Evolutionary conservation across 306 rosid genomes (phyloP), one percentile per base, ranked within the genome.

Genomic region (Cucumis sativus): DNA sequence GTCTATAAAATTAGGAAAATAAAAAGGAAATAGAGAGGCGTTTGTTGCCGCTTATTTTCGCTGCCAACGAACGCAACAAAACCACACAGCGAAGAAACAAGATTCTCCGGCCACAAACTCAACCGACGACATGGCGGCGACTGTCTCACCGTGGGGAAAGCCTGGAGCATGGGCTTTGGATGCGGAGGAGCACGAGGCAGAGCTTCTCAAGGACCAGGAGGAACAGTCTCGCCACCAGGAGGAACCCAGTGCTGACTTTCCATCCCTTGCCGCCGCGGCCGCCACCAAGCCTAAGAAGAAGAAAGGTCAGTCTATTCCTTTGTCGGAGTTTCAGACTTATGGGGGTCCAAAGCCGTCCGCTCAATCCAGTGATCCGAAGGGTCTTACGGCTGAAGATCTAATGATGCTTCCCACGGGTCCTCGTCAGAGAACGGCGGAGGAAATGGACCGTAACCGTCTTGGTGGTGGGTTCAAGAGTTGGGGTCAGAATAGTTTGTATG

Each of bases 141-240:
- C 97, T 4, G 84, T 85, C 60, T 87, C 97, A 85, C 88, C 93
- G 2, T 94, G 98, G 98, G 80, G 90, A 13, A 94, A 92, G 66
- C 97, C 98, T 12, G 95, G 97, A n/a, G 96, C 97, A 2, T 94
- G 98, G 98, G 98, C 98, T 10, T 84, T 94, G 7, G 98, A 89
- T 21, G 61, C 96, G 7, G 97, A 94, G 57, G 86, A 87, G 78
- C 84, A 94, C 58, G 98, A 94, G 45, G 93, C 80, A 4, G 91
- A 92, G 51, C 93, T 94, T 58, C 91, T 86, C 30, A 88, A 88
- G 49, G 88, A 89, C 25, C 81, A 78, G 6, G 15, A 77, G 47
- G 47, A 47, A 41, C 83, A 18, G 16, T 33, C 60, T 0, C 60
- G 10, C 8, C 72, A 25, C 21, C 30, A 75, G 47, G n/a, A 78